phyloP scores from a whole-genome alignment of 306 rosid genomes.

The Vigna nakashimae region DNA sequence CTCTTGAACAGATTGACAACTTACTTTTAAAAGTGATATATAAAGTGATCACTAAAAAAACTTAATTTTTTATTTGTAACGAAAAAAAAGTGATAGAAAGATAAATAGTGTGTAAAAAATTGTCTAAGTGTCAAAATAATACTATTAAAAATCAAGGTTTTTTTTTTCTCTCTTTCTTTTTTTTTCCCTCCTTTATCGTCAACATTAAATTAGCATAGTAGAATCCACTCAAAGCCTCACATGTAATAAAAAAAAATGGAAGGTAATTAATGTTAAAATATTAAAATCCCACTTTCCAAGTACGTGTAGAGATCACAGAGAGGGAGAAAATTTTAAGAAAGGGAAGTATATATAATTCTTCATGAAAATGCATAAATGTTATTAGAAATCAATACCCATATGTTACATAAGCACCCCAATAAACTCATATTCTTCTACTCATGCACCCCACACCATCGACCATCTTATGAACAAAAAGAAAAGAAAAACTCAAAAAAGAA shows the following conservation, averaged over 20 bases:
- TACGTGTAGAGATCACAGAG: too few species aligned
- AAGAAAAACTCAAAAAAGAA: neutral
- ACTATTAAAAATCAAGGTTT: neutral
- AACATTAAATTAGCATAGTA: neutral
- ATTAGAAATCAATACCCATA: constrained; percentile 45
- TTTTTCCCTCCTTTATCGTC: neutral
- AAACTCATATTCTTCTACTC: constrained; percentile 27
- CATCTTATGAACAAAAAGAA: constrained; percentile 21
- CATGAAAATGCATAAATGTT: constrained; percentile 6
- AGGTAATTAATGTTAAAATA: neutral
- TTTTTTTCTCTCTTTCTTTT: neutral
- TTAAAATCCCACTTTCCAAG: neutral
- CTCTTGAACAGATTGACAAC: too few species aligned
- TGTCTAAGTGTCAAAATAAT: too few species aligned
- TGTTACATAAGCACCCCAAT: constrained; percentile 45
- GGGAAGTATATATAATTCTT: constrained; percentile 1
- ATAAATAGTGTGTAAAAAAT: too few species aligned
- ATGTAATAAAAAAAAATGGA: neutral
- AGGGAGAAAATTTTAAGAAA: neutral
- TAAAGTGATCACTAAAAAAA: too few species aligned
- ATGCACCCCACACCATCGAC: constrained; percentile 35
- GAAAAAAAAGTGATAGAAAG: too few species aligned
- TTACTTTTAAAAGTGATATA: too few species aligned
- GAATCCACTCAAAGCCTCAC: neutral
- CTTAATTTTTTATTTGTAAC: too few species aligned